Evolutionary conservation across 192 early-diverging fungal genomes (phyloP).

Genomic region (Helicostylum pulchrum): DNA sequence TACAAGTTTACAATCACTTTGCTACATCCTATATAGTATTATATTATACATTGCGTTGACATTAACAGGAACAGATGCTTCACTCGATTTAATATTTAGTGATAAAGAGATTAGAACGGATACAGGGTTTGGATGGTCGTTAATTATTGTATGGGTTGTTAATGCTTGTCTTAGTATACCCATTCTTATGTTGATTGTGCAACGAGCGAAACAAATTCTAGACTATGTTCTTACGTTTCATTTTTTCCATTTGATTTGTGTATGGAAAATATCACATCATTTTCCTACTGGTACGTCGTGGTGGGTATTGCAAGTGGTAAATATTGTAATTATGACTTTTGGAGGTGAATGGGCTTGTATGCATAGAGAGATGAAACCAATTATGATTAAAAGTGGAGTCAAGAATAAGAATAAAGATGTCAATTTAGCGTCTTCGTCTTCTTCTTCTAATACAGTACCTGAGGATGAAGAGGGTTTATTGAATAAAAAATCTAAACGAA

Average conservation of each 20-base stretch:
- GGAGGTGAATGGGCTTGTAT: constrained; percentile 82
- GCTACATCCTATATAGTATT: constrained; percentile 55
- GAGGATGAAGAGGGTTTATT: constrained; percentile 12
- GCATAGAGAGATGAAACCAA: constrained; percentile 77
- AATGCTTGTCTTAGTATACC: constrained; percentile 55
- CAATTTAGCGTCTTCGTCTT: background rate
- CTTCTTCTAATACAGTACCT: background rate
- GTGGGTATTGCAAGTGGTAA: constrained; percentile 60
- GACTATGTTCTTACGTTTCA: constrained; percentile 78
- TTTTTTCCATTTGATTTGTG: constrained; percentile 61
- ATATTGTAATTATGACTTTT: constrained; percentile 59
- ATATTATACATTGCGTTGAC: constrained; percentile 48
- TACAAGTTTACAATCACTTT: constrained; percentile 54
- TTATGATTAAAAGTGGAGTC: constrained; percentile 36
- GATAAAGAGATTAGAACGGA: constrained; percentile 56
- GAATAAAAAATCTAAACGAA: constrained; percentile 13
- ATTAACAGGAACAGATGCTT: constrained; percentile 59
- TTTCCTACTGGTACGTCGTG: constrained; percentile 65
- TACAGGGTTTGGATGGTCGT: constrained; percentile 64
- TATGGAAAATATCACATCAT: constrained; percentile 50
- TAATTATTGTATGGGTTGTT: constrained; percentile 61
- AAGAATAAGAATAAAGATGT: constrained; percentile 1
- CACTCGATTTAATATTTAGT: constrained; percentile 66
- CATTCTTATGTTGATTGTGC: constrained; percentile 60
- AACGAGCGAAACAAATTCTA: constrained; percentile 69